A percentile compares a stretch with the other conserved stretches of the same genome.
phyloP scores from a whole-genome alignment of 768 basidiomycete species.

The Mycena galopus region DNA sequence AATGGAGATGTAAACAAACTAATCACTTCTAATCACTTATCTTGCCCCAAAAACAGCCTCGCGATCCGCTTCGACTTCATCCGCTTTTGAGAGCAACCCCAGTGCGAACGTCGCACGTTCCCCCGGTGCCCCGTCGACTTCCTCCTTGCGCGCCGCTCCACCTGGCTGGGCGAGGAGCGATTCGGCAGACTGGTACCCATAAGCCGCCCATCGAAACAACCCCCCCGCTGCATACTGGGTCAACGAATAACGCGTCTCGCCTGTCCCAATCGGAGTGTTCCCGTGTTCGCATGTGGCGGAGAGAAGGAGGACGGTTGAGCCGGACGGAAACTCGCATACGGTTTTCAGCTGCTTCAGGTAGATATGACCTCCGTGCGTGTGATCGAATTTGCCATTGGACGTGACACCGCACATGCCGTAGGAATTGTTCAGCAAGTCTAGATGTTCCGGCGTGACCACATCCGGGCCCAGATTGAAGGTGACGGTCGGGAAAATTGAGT shows the following conservation, averaged over 20 bases:
- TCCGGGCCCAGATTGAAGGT: slow-evolving; percentile 1
- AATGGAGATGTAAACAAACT: too few relatives aligned
- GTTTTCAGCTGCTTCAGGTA: background rate
- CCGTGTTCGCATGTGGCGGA: background rate
- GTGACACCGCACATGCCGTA: background rate
- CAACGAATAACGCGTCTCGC: too few relatives aligned
- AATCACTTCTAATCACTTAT: too few relatives aligned
- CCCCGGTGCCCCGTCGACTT: too few relatives aligned
- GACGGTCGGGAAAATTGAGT: background rate
- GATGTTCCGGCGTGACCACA: background rate
- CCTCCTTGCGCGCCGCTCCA: background rate
- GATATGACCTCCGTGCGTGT: background rate
- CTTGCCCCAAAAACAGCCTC: too few relatives aligned
- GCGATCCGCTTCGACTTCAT: too few relatives aligned
- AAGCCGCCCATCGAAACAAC: slow-evolving; percentile 3
- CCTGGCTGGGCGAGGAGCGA: background rate
- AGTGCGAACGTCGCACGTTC: too few relatives aligned
- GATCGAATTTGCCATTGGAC: background rate
- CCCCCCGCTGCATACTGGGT: background rate
- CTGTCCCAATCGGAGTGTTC: background rate
- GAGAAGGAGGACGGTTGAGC: background rate
- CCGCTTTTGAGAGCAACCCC: too few relatives aligned
- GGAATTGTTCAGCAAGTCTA: background rate
- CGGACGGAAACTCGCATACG: background rate
- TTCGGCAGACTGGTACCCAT: background rate